phyloP scores from a whole-genome alignment of 2,329 filamentous ascomycete genomes.

The Fusarium praegraminearum region DNA sequence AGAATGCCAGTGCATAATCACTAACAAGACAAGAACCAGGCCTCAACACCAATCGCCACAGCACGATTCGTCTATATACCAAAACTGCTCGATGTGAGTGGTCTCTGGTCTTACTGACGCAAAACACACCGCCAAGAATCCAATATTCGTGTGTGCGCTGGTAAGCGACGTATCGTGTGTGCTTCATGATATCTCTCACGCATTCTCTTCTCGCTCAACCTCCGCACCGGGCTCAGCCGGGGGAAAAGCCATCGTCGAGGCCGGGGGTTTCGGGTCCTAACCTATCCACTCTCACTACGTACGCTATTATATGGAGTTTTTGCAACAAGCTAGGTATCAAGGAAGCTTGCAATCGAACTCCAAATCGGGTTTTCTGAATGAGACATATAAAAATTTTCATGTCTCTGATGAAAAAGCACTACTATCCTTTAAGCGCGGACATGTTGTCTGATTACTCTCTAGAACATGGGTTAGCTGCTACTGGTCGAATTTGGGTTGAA shows the following conservation, averaged over 20 bases:
- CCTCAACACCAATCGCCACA: slow-evolving; percentile 37
- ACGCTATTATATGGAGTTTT: slow-evolving; percentile 15
- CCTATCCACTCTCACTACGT: slow-evolving; percentile 23
- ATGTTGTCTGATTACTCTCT: neutral
- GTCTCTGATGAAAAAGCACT: neutral
- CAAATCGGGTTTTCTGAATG: slow-evolving; percentile 19
- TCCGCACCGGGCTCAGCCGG: slow-evolving; percentile 23
- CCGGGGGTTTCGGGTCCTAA: slow-evolving; percentile 28
- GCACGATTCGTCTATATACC: slow-evolving; percentile 18
- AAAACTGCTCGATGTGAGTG: neutral
- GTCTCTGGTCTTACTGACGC: too few species aligned
- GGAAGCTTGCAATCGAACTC: slow-evolving; percentile 34
- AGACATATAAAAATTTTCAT: slow-evolving; percentile 19
- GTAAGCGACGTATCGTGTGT: slow-evolving; percentile 17
- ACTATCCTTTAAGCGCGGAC: neutral
- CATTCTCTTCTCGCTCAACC: slow-evolving; percentile 23
- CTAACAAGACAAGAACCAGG: neutral
- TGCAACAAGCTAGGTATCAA: slow-evolving; percentile 14
- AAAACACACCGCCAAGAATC: slow-evolving; percentile 10
- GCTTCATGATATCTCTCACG: slow-evolving; percentile 25
- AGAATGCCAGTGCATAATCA: neutral
- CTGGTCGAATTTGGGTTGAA: neutral
- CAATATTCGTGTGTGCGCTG: slow-evolving; percentile 15
- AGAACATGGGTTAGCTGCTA: slow-evolving; percentile 18
- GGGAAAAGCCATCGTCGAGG: slow-evolving; percentile 24